Percentiles rank a stretch among this genome's conserved stretches.
Conservation (phyloP, 2,329 filamentous ascomycete species). For the Claviceps cyperi region DNA sequence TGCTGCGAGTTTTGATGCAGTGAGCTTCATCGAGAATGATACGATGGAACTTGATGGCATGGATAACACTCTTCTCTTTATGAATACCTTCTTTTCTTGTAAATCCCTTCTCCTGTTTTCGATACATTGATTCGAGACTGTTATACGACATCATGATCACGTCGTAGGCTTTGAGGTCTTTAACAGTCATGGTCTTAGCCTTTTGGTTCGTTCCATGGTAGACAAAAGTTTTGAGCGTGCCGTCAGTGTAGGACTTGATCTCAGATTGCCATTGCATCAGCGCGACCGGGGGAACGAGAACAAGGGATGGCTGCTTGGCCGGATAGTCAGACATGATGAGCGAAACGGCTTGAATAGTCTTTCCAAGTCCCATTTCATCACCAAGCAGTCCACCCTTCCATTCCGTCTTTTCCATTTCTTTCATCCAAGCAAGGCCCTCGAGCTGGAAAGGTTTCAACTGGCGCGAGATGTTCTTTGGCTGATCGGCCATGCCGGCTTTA, state of each 20-base stretch:
- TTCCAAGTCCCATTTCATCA: slow-evolving; percentile 97
- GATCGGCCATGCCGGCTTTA: slow-evolving; percentile 29
- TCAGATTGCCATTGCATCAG: slow-evolving; percentile 90
- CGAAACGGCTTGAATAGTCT: slow-evolving; percentile 95
- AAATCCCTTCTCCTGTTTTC: slow-evolving; percentile 87
- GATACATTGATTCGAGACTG: slow-evolving; percentile 77
- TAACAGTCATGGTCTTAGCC: slow-evolving; percentile 59
- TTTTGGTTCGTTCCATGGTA: slow-evolving; percentile 80
- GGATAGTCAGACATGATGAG: slow-evolving; percentile 97
- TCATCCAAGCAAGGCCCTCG: slow-evolving; percentile 91
- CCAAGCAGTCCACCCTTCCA: slow-evolving; percentile 86
- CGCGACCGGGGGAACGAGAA: slow-evolving; percentile 83
- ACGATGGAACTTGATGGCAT: slow-evolving; percentile 76
- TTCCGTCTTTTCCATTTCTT: slow-evolving; percentile 66
- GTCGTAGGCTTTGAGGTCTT: slow-evolving; percentile 68
- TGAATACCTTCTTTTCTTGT: slow-evolving; percentile 63
- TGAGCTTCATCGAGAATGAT: slow-evolving; percentile 92
- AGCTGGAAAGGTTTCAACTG: slow-evolving; percentile 87
- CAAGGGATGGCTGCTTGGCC: slow-evolving; percentile 65
- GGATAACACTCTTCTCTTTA: slow-evolving; percentile 69
- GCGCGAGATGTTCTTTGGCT: slow-evolving; percentile 61
- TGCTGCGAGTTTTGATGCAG: slow-evolving; percentile 81
- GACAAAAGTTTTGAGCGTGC: slow-evolving; percentile 77
- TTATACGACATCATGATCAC: slow-evolving; percentile 98
- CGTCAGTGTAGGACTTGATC: slow-evolving; percentile 69